Evolutionary conservation across 495 filamentous ascomycete genomes (phyloP).

Genomic region (Recurvomyces mirabilis): DNA sequence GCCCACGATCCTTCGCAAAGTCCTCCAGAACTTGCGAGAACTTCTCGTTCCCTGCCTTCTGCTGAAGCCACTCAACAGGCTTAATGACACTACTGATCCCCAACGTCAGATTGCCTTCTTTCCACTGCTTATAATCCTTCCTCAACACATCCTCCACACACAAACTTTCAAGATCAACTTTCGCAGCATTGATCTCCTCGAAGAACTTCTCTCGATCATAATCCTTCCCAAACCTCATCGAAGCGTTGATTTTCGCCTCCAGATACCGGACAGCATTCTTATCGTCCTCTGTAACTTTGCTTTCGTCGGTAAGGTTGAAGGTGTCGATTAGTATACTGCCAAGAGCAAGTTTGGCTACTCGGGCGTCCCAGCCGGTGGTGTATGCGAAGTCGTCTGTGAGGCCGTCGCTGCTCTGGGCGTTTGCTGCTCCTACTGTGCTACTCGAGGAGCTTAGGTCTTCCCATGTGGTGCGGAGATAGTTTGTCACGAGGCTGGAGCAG

Average conservation of each 20-base stretch:
- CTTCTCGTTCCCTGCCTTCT: conserved; percentile 43
- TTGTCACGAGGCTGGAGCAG: conserved; percentile 66
- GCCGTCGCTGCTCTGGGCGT: conserved; percentile 21
- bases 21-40: conserved; percentile 25
- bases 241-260: conserved; percentile 40
- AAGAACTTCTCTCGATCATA: conserved; percentile 55
- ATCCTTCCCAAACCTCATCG: conserved; percentile 10
- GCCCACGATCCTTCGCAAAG: conserved; percentile 46
- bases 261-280: conserved; percentile 51
- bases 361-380: conserved; percentile 39
- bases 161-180: conserved; percentile 58
- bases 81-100: conserved; percentile 69
- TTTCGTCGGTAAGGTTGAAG: conserved; percentile 51
- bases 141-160: conserved; percentile 62
- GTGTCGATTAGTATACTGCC: conserved; percentile 82
- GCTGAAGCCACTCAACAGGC: conserved; percentile 46
- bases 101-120: conserved; percentile 45
- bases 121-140: conserved; percentile 92
- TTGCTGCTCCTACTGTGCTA: conserved; percentile 25
- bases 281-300: conserved; percentile 68
- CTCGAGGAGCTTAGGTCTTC: conserved; percentile 28
- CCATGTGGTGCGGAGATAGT: conserved; percentile 51
- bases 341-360: conserved; percentile 66
- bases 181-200: conserved; percentile 50
- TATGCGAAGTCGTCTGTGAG: conserved; percentile 19